A percentile compares a stretch with the other conserved stretches of the same genome.
Evolutionary conservation across 176 grass and related monocot genomes (phyloP).

Genomic region (Juncus effusus): DNA sequence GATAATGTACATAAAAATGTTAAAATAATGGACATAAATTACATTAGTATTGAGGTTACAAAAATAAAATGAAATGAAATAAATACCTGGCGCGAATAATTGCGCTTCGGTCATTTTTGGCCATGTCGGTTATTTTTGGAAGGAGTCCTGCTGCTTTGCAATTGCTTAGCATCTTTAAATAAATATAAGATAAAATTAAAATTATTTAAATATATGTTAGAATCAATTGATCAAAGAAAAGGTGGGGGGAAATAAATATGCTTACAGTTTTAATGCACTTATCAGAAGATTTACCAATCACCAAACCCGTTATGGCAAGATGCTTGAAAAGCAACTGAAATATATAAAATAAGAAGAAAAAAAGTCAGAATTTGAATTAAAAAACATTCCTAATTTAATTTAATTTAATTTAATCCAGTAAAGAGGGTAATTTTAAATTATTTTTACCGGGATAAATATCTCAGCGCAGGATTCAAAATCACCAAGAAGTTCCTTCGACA

Average conservation of each 20-base stretch:
- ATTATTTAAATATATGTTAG: conserved; percentile 5
- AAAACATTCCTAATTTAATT: neutral
- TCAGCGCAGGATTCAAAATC: conserved; percentile 89
- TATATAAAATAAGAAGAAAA: neutral
- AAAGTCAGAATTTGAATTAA: conserved; percentile 28
- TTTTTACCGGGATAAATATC: conserved; percentile 79
- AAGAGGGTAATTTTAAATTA: neutral
- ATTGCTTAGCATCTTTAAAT: conserved; percentile 70
- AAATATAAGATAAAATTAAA: conserved; percentile 17
- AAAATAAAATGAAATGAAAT: conserved; percentile 20
- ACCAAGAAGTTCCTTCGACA: conserved; percentile 94
- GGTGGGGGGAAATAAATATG: conserved; percentile 11
- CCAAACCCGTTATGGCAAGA: conserved; percentile 94
- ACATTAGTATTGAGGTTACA: conserved; percentile 21
- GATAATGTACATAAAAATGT: conserved; percentile 16
- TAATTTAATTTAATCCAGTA: too few relatives aligned
- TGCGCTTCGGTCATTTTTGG: conserved; percentile 77
- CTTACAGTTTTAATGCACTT: conserved; percentile 99
- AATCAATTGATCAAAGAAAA: conserved; percentile 14
- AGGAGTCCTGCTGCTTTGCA: conserved; percentile 89
- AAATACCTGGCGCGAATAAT: conserved; percentile 82
- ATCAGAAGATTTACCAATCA: conserved; percentile 92
- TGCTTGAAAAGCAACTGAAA: conserved; percentile 91
- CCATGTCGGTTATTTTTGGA: conserved; percentile 66
- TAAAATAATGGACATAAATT: too few relatives aligned